These are phyloP conservation scores for Plectranthus barbatus DNA, from an alignment of 257 asterid species.

Conservation along the genomic window DNA sequence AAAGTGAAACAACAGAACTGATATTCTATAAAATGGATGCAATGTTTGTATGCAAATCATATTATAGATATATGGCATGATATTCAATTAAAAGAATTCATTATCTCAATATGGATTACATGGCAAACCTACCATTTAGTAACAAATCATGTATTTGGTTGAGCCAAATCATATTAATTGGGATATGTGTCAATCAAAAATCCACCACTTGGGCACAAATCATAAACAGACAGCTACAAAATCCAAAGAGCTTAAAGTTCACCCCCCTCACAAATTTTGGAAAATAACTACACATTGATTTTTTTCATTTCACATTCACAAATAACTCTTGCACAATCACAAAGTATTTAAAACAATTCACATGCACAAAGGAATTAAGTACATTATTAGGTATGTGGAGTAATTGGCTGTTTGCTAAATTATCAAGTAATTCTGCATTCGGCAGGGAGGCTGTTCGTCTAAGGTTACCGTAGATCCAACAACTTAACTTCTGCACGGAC, in stretches of 20 bases:
- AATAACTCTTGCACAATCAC: too few relatives aligned
- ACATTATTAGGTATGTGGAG: not conserved
- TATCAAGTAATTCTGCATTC: not conserved
- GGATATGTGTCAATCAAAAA: not conserved
- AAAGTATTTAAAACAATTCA: too few relatives aligned
- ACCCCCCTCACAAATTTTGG: not conserved
- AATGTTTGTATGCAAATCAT: not conserved
- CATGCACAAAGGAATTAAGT: not conserved
- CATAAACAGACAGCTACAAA: not conserved
- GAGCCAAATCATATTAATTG: not conserved
- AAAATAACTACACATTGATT: not conserved
- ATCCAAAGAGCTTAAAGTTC: not conserved
- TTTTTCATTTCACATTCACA: too few relatives aligned
- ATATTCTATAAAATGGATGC: not conserved
- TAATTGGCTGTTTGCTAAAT: not conserved
- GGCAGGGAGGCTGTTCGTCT: not conserved
- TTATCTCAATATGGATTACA: not conserved
- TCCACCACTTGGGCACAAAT: not conserved
- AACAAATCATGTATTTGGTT: not conserved
- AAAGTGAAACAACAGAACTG: not conserved
- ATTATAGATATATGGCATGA: too few relatives aligned
- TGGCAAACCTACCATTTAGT: not conserved
- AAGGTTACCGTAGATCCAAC: not conserved
- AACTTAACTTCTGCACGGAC: not conserved
- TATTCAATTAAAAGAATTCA: too few relatives aligned